These are phyloP conservation scores for Metarhizium humberi DNA, from an alignment of 2,329 filamentous ascomycete species.

Conservation along the genomic window DNA sequence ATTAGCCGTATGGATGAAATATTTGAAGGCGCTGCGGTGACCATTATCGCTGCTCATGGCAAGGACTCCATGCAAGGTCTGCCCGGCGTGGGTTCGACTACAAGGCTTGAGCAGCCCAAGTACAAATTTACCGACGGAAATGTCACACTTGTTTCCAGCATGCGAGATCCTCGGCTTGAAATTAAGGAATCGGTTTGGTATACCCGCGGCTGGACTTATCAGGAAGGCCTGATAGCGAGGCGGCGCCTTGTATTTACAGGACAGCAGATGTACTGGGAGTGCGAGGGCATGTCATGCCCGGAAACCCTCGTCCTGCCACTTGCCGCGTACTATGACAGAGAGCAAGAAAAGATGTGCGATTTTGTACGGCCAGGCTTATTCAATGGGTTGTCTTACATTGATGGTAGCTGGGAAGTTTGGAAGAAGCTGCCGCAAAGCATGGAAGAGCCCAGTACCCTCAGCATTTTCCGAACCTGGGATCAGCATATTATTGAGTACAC, in stretches of 20 bases:
- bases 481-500: slow-evolving; percentile 25
- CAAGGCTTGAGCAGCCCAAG: slow-evolving; percentile 18
- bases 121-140: slow-evolving; percentile 22
- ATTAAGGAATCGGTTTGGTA: slow-evolving; percentile 24
- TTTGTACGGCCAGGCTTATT: slow-evolving; percentile 25
- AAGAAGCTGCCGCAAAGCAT: slow-evolving; percentile 18
- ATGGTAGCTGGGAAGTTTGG: slow-evolving; percentile 26
- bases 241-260: slow-evolving; percentile 29
- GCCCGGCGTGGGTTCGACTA: slow-evolving; percentile 21
- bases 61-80: slow-evolving; percentile 23
- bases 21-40: slow-evolving; percentile 23
- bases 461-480: slow-evolving; percentile 25
- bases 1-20: slow-evolving; percentile 28
- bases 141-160: slow-evolving; percentile 23
- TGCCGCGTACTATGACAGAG: slow-evolving; percentile 20
- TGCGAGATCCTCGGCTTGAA: slow-evolving; percentile 19
- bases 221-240: slow-evolving; percentile 26
- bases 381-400: slow-evolving; percentile 24
- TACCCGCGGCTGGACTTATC: slow-evolving; percentile 29
- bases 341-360: slow-evolving; percentile 24
- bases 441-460: slow-evolving; percentile 23
- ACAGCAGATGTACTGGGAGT: slow-evolving; percentile 31
- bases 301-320: slow-evolving; percentile 23
- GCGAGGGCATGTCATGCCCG: slow-evolving; percentile 27
- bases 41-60: slow-evolving; percentile 29